phyloP scores from a whole-genome alignment of 768 basidiomycete species.

The Mycena maculata region DNA sequence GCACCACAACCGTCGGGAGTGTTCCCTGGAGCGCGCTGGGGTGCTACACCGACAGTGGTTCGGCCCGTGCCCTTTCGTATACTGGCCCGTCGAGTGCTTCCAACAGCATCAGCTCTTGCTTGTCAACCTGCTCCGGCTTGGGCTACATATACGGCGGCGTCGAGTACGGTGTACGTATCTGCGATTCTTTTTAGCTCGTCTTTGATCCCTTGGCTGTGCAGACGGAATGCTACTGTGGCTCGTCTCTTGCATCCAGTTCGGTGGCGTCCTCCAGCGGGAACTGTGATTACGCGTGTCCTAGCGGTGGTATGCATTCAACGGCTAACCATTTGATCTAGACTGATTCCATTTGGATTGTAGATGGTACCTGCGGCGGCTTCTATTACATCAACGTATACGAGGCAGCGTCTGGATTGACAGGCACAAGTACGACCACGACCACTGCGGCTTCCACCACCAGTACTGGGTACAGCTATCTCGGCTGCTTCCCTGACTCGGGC shows the following conservation, averaged over 20 bases:
- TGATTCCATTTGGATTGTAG: no score
- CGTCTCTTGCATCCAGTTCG: neutral
- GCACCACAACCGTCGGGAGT: neutral
- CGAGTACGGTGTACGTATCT: slow-evolving; percentile 44
- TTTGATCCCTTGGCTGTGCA: neutral
- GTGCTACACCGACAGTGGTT: slow-evolving; percentile 34
- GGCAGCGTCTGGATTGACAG: no score
- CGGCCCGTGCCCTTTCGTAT: slow-evolving; percentile 37
- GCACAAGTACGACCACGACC: no score
- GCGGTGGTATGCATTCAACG: no score
- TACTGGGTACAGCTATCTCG: slow-evolving; percentile 32
- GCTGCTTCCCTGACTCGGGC: neutral
- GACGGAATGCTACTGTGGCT: slow-evolving; percentile 46
- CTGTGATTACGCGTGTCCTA: no score
- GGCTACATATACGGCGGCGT: slow-evolving; percentile 46
- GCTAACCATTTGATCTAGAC: no score
- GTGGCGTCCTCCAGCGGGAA: no score
- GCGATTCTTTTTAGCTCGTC: neutral
- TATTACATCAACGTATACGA: no score
- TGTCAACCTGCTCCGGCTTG: slow-evolving; percentile 39
- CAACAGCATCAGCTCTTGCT: slow-evolving; percentile 46
- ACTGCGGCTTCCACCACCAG: no score
- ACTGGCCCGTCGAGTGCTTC: slow-evolving; percentile 32
- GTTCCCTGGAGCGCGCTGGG: slow-evolving; percentile 37
- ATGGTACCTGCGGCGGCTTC: no score